Percentiles rank a stretch among this genome's conserved stretches.
phyloP scores from a whole-genome alignment of 345 rosid species.

The Turritis glabra region DNA sequence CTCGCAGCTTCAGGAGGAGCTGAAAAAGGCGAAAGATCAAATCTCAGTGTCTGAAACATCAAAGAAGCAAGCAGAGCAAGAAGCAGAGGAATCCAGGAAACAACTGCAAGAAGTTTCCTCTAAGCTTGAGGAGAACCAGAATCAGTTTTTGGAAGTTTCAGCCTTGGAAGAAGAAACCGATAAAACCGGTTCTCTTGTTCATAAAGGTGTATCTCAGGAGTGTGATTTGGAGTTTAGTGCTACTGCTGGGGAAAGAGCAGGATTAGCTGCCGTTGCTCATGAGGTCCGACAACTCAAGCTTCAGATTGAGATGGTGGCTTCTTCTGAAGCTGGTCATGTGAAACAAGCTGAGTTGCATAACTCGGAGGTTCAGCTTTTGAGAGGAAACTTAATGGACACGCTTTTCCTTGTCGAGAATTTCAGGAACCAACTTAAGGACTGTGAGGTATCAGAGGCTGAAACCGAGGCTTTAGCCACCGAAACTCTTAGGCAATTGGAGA shows the following conservation, averaged over 20 bases:
- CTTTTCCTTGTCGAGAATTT: constrained; percentile 67
- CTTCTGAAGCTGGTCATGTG: constrained; percentile 59
- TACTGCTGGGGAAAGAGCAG: constrained; percentile 49
- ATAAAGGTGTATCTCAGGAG: constrained; percentile 50
- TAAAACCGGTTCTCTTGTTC: constrained; percentile 37
- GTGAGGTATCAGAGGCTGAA: constrained; percentile 79
- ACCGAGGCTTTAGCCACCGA: constrained; percentile 69
- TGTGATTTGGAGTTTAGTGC: constrained; percentile 58
- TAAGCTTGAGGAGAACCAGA: constrained; percentile 63
- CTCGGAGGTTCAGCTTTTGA: constrained; percentile 64
- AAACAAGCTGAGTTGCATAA: constrained; percentile 54
- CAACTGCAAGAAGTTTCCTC: constrained; percentile 53
- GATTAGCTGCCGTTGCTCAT: constrained; percentile 61
- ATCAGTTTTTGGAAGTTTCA: constrained; percentile 56
- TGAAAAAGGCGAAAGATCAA: constrained; percentile 81
- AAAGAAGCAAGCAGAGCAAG: constrained; percentile 74
- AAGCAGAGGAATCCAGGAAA: constrained; percentile 75
- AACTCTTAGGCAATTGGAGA: constrained; percentile 74
- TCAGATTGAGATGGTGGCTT: constrained; percentile 64
- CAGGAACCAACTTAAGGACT: constrained; percentile 67
- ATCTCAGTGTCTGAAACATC: constrained; percentile 60
- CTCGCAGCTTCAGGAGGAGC: constrained; percentile 78
- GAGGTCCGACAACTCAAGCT: constrained; percentile 73
- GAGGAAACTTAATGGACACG: constrained; percentile 62
- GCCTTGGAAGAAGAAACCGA: constrained; percentile 47